Conservation (phyloP, 1,139 yeast species). For the Magnusiomyces fungicola region DNA sequence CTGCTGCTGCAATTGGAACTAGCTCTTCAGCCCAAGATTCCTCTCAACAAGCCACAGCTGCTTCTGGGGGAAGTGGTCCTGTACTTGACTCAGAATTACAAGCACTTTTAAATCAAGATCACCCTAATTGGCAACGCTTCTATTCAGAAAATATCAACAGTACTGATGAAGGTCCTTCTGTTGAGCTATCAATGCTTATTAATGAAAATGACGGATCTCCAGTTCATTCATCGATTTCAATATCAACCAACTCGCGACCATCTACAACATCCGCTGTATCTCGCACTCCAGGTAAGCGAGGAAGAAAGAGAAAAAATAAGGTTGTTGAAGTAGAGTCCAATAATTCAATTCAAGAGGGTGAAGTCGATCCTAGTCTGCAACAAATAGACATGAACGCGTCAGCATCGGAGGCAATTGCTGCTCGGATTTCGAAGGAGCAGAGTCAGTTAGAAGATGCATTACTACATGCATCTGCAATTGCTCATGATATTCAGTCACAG, state of each 20-base stretch:
- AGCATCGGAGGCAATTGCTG: constrained; percentile 13
- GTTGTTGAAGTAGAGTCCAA: background rate
- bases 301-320: constrained; percentile 4
- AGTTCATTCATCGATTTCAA: background rate
- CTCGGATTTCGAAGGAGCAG: constrained; percentile 13
- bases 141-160: constrained; percentile 9
- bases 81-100: constrained; percentile 9
- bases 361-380: constrained; percentile 13
- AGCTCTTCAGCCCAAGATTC: background rate
- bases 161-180: constrained; percentile 9
- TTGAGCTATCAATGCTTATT: constrained; percentile 10
- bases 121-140: constrained; percentile 15
- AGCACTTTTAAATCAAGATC: constrained; percentile 5
- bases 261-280: background rate
- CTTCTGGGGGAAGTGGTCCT: background rate
- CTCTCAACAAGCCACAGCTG: background rate
- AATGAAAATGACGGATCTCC: constrained; percentile 4
- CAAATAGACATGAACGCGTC: constrained; percentile 7
- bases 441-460: constrained; percentile 24
- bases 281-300: background rate
- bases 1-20: constrained; percentile 6
- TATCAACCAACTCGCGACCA: too few relatives aligned
- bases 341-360: constrained; percentile 2
- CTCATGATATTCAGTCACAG: constrained; percentile 17
- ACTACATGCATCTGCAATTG: constrained; percentile 26